phyloP scores from a whole-genome alignment of 2,329 filamentous ascomycete species.

The Aotearoamyces nothofagi region DNA sequence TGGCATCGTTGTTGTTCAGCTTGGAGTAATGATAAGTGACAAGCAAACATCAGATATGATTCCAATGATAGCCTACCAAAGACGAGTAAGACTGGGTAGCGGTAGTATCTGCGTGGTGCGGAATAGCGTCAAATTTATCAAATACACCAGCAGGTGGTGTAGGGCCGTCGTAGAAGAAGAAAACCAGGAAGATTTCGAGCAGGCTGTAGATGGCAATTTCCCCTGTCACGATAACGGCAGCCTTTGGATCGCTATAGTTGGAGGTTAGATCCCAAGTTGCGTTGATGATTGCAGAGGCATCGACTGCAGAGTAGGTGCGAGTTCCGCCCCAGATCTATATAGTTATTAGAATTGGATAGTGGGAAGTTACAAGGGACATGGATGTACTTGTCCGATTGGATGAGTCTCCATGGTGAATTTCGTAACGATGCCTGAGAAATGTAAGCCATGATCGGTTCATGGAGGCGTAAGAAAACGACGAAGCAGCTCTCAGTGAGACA shows the following conservation, averaged over 20 bases:
- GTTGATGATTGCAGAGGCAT: conserved; percentile 18
- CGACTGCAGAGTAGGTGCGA: conserved; percentile 17
- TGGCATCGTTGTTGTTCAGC: conserved; percentile 3
- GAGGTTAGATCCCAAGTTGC: conserved; percentile 20
- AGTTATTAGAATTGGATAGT: conserved; percentile 2
- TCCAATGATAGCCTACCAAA: conserved; percentile 13
- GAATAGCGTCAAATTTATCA: conserved; percentile 10
- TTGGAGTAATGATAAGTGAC: no score
- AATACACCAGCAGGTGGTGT: conserved; percentile 16
- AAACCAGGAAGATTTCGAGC: conserved; percentile 14
- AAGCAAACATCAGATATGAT: conserved; percentile 1
- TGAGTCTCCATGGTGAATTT: conserved; percentile 18
- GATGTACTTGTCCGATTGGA: conserved; percentile 14
- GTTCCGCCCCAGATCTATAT: conserved; percentile 22
- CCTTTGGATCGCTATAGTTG: conserved; percentile 15
- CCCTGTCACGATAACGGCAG: conserved; percentile 18
- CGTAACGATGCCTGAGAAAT: conserved; percentile 19
- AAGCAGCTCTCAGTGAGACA: no score
- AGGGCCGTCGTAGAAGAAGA: conserved; percentile 21
- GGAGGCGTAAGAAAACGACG: no score
- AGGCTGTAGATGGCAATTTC: conserved; percentile 9
- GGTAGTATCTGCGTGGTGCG: conserved; percentile 3
- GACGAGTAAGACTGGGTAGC: conserved; percentile 18
- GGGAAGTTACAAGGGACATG: not conserved
- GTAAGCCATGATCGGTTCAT: conserved; percentile 8